These are phyloP conservation scores for Ilex aquifolium DNA, from an alignment of 257 asterid genomes.

Conservation along the genomic window DNA sequence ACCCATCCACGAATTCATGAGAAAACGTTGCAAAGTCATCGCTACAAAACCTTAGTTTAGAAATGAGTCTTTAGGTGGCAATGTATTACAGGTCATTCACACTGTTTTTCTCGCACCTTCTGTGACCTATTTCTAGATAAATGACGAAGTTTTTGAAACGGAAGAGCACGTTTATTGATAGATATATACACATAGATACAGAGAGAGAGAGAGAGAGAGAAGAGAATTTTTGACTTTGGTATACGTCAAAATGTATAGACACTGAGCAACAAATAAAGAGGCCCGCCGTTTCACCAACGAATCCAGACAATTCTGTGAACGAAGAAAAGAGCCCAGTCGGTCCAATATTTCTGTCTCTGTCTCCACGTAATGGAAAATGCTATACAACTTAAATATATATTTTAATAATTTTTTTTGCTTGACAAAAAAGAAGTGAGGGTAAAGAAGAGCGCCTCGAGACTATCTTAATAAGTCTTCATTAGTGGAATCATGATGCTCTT, in stretches of 20 bases:
- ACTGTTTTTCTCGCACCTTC: neutral
- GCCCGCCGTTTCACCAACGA: constrained; percentile 52
- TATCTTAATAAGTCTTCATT: too few relatives aligned
- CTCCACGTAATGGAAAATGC: neutral
- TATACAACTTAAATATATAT: too few relatives aligned
- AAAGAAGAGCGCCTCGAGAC: too few relatives aligned
- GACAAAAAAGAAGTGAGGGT: too few relatives aligned
- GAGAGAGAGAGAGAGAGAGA: neutral
- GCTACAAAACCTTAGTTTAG: neutral
- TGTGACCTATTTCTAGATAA: constrained; percentile 6
- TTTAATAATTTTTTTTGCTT: too few relatives aligned
- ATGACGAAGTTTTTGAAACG: constrained; percentile 16
- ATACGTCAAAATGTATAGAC: constrained; percentile 32
- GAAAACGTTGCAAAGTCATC: neutral
- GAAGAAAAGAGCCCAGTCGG: constrained; percentile 27
- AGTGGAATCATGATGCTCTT: too few relatives aligned
- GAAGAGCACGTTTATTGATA: constrained; percentile 18
- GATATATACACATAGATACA: neutral
- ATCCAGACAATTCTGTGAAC: constrained; percentile 34
- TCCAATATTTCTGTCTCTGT: constrained; percentile 21
- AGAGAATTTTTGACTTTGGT: constrained; percentile 7
- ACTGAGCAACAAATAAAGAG: constrained; percentile 32
- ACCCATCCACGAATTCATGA: neutral
- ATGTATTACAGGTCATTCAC: neutral
- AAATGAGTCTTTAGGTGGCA: neutral